phyloP scores from a whole-genome alignment of 495 filamentous ascomycete species.

The Penicillium maclennaniae region DNA sequence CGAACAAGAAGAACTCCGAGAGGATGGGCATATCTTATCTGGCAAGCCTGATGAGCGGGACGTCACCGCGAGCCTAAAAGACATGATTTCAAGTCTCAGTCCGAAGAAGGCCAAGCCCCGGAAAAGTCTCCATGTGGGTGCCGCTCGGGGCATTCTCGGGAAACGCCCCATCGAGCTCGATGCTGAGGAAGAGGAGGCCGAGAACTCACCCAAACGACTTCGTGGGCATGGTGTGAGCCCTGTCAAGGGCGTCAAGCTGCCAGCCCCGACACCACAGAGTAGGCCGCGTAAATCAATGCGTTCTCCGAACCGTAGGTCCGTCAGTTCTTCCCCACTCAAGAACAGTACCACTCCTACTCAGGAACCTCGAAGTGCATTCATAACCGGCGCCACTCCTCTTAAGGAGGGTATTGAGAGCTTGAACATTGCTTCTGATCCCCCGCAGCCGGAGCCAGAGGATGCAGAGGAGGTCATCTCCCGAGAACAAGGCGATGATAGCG shows the following conservation, averaged over 20 bases:
- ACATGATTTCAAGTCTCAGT: conserved; percentile 73
- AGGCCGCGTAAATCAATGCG: conserved; percentile 55
- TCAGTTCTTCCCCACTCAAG: conserved; percentile 31
- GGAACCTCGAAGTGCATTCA: conserved; percentile 14
- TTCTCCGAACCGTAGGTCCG: conserved; percentile 39
- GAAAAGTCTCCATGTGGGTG: conserved; percentile 74
- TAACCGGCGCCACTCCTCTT: conserved; percentile 21
- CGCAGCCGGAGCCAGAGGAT: conserved; percentile 16
- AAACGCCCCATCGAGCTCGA: conserved; percentile 73
- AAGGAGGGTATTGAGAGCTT: conserved; percentile 24
- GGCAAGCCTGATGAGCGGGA: conserved; percentile 56
- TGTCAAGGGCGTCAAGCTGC: conserved; percentile 69
- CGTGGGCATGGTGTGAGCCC: conserved; percentile 71
- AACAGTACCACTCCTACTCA: conserved; percentile 34
- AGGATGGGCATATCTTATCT: conserved; percentile 52
- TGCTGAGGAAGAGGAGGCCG: conserved; percentile 58
- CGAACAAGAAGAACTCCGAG: conserved; percentile 57
- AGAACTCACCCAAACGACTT: conserved; percentile 63
- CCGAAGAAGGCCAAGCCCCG: conserved; percentile 69
- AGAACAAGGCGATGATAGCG: conserved; percentile 39
- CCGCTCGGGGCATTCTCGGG: conserved; percentile 68
- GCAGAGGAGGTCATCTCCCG: conserved; percentile 15
- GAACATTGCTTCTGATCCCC: conserved; percentile 23
- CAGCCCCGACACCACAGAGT: conserved; percentile 62
- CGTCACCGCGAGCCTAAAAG: conserved; percentile 60